Percentiles rank a stretch among this genome's conserved stretches.
phyloP scores from a whole-genome alignment of 164 flowering plant genomes.

The Liquidambar formosana region DNA sequence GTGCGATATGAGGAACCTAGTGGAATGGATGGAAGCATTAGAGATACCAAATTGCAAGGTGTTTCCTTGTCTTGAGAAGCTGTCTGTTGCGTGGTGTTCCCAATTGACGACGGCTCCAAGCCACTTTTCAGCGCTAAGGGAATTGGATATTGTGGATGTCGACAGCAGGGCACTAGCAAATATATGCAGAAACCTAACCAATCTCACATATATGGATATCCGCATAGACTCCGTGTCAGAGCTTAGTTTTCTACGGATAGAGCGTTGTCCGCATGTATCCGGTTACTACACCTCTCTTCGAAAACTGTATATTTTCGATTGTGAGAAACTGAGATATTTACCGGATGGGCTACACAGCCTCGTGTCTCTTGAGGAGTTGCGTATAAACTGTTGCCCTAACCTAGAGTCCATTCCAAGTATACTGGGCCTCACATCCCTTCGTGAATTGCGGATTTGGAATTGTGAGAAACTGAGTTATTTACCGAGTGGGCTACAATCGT shows the following conservation, averaged over 20 bases:
- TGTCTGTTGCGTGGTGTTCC: neutral
- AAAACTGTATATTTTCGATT: too few relatives aligned
- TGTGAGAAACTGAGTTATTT: too few relatives aligned
- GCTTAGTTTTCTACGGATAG: too few relatives aligned
- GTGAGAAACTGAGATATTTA: neutral
- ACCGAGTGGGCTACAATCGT: neutral
- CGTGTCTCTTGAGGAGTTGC: neutral
- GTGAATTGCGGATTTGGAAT: too few relatives aligned
- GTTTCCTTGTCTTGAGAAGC: slow-evolving; percentile 10
- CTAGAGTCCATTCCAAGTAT: neutral
- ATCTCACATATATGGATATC: neutral
- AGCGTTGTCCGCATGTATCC: too few relatives aligned
- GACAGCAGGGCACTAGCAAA: neutral
- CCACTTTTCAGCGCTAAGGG: neutral
- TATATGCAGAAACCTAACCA: neutral
- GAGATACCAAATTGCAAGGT: neutral
- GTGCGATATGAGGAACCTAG: neutral
- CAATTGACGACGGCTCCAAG: neutral
- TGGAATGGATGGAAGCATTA: slow-evolving; percentile 12
- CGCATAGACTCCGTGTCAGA: too few relatives aligned
- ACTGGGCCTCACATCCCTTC: neutral
- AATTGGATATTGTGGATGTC: neutral
- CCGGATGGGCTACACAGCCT: neutral
- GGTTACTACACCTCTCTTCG: too few relatives aligned
- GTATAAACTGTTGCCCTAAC: neutral